phyloP scores from a whole-genome alignment of 495 filamentous ascomycete species.

The Podospora tetraspora region DNA sequence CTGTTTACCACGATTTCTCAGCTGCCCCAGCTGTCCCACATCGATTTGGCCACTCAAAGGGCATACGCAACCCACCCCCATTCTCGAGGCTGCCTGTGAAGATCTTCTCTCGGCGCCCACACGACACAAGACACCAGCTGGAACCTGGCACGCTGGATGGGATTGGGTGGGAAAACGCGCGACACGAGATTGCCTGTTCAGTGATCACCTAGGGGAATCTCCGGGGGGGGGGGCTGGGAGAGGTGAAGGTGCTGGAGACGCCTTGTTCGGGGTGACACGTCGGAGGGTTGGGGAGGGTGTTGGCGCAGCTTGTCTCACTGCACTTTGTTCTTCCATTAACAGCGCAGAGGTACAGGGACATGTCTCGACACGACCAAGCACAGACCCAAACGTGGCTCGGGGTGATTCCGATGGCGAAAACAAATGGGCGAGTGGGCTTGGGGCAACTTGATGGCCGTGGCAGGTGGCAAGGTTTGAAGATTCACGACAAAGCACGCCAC shows the following conservation, averaged over 20 bases:
- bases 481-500: not conserved
- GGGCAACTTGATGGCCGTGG: not conserved
- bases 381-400: not conserved
- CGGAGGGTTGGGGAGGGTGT: not conserved
- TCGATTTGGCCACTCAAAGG: too few species aligned
- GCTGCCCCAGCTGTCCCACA: too few species aligned
- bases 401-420: not conserved
- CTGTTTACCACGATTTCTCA: too few species aligned
- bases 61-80: too few species aligned
- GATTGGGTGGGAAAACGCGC: too few species aligned
- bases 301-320: not conserved
- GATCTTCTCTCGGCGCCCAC: too few species aligned
- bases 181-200: not conserved
- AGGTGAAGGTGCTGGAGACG: not conserved
- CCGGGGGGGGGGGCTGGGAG: too few species aligned
- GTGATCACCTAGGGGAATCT: not conserved
- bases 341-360: not conserved
- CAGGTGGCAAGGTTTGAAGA: not conserved
- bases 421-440: not conserved
- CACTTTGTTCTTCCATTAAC: not conserved
- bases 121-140: too few species aligned
- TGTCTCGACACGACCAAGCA: not conserved
- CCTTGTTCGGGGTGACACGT: not conserved
- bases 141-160: too few species aligned
- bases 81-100: too few species aligned